Percentiles rank a stretch among this genome's conserved stretches.
These are phyloP conservation scores for Tylopilus sp. DNA, from an alignment of 1,284 basidiomycete genomes.

Conservation along the genomic window DNA sequence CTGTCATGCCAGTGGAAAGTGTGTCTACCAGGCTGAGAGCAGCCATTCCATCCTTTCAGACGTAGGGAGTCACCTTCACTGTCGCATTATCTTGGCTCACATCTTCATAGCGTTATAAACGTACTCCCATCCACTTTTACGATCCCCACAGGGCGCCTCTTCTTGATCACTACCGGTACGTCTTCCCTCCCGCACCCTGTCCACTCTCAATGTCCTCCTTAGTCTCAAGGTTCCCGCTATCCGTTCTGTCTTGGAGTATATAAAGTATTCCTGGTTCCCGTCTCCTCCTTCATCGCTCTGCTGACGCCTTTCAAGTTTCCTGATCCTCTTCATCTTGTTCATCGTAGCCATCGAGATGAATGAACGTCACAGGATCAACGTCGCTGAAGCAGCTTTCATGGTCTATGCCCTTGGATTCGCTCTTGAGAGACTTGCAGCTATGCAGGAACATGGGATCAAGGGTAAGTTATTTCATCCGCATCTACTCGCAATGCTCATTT, in stretches of 20 bases:
- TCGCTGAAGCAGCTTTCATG: slow-evolving; percentile 73
- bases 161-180: slow-evolving; percentile 86
- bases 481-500: slow-evolving; percentile 24
- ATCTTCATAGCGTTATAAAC: slow-evolving; percentile 78
- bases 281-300: slow-evolving; percentile 52
- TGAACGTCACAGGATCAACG: slow-evolving; percentile 58
- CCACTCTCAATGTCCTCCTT: slow-evolving; percentile 2
- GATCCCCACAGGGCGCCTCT: slow-evolving; percentile 90
- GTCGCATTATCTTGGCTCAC: neutral
- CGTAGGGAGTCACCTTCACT: slow-evolving; percentile 41
- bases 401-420: slow-evolving; percentile 84
- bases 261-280: slow-evolving; percentile 50
- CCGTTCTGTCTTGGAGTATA: slow-evolving; percentile 84
- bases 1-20: slow-evolving; percentile 59
- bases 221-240: slow-evolving; percentile 92
- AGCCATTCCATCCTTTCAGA: slow-evolving; percentile 84
- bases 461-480: slow-evolving; percentile 37
- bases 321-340: slow-evolving; percentile 81
- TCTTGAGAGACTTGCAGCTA: slow-evolving; percentile 87
- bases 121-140: slow-evolving; percentile 88
- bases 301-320: slow-evolving; percentile 59
- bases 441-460: slow-evolving; percentile 91
- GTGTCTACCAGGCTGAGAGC: slow-evolving; percentile 86
- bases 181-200: neutral
- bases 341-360: slow-evolving; percentile 78